Evolutionary conservation across 495 filamentous ascomycete genomes (phyloP).

Genomic region (Aspergillus leporis): DNA sequence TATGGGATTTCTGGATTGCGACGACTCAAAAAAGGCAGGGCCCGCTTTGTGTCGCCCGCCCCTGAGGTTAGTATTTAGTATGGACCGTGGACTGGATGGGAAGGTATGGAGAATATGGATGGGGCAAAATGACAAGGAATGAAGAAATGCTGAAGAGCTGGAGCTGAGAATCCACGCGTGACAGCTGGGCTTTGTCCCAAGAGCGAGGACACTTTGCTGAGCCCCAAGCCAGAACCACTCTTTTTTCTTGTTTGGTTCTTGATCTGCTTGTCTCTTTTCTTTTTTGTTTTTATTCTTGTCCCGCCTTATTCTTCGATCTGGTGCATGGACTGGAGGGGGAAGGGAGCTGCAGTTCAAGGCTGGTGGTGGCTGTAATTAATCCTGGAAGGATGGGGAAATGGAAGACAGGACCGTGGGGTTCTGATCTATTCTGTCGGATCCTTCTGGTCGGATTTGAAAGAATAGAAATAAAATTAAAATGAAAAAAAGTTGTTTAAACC

Average conservation of each 20-base stretch:
- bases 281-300: neutral
- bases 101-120: neutral
- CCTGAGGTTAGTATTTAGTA: neutral
- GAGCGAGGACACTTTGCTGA: neutral
- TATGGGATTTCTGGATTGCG: constrained; percentile 7
- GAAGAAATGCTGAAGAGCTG: neutral
- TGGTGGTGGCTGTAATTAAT: neutral
- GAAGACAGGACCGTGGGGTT: neutral
- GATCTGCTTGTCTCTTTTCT: neutral
- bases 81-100: too few relatives aligned
- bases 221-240: neutral
- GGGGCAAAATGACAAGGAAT: neutral
- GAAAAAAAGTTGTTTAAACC: neutral
- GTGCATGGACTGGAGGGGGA: neutral
- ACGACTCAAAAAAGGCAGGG: constrained; percentile 9
- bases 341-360: neutral
- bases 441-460: neutral
- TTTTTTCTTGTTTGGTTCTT: neutral
- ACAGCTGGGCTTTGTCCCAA: neutral
- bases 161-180: neutral
- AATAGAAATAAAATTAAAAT: neutral
- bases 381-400: neutral
- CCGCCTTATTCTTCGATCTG: neutral
- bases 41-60: constrained; percentile 11
- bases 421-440: neutral